phyloP scores from a whole-genome alignment of 768 basidiomycete species.

The Lentinus tigrinus region DNA sequence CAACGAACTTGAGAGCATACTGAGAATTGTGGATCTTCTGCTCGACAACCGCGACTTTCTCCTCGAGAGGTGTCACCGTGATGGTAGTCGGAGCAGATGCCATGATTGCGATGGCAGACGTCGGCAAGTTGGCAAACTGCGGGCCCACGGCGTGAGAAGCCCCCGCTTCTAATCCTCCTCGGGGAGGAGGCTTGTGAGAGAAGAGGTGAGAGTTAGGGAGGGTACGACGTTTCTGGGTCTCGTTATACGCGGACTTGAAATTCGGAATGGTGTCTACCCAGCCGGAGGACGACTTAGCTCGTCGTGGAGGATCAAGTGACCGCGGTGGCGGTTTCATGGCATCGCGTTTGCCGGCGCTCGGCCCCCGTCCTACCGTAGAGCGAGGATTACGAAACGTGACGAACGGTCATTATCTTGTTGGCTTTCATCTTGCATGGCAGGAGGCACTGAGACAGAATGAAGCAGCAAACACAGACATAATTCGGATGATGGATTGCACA shows the following conservation, averaged over 20 bases:
- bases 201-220: neutral
- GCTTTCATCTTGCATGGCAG: too few relatives aligned
- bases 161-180: neutral
- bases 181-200: neutral
- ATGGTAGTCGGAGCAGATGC: conserved; percentile 4
- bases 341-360: conserved; percentile 1
- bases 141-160: neutral
- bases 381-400: conserved; percentile 3
- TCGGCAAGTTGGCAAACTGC: too few relatives aligned
- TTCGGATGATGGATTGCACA: too few relatives aligned
- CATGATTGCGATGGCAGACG: too few relatives aligned
- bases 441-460: too few relatives aligned
- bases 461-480: too few relatives aligned
- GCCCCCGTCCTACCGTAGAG: conserved; percentile 6
- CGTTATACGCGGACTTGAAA: neutral
- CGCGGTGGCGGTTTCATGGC: conserved; percentile 10
- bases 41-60: conserved; percentile 22
- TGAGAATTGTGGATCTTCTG: conserved; percentile 16
- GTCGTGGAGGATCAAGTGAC: conserved; percentile 10
- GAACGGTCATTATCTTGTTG: conserved; percentile 3
- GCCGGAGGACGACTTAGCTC: neutral
- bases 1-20: conserved; percentile 30
- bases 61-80: conserved; percentile 20
- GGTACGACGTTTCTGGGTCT: neutral
- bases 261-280: neutral